Percentiles rank a stretch among this genome's conserved stretches.
Conservation (phyloP, 192 early-diverging fungal species). For the Podila minutissima region DNA sequence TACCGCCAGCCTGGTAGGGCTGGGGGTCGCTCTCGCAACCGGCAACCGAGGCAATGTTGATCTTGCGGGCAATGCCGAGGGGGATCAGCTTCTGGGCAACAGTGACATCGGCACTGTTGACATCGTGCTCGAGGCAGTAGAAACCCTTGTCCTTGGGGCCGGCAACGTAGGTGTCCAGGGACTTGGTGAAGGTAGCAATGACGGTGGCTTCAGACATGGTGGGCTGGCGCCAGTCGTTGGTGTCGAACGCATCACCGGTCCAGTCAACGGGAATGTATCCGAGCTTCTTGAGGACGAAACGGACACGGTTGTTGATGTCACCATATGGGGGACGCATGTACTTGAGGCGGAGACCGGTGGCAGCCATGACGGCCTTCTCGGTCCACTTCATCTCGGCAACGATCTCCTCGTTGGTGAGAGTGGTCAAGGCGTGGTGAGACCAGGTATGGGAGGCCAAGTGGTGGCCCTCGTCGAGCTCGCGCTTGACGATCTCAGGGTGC, state of each 20-base stretch:
- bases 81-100: constrained; percentile 56
- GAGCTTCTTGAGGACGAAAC: constrained; percentile 70
- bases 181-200: constrained; percentile 21
- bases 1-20: constrained; percentile 54
- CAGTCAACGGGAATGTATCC: constrained; percentile 56
- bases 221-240: constrained; percentile 57
- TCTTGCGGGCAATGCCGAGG: constrained; percentile 26
- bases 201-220: constrained; percentile 43
- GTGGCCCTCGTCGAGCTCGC: constrained; percentile 58
- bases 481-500: constrained; percentile 54
- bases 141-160: constrained; percentile 50
- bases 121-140: constrained; percentile 62
- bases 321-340: constrained; percentile 74
- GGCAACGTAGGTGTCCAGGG: constrained; percentile 34
- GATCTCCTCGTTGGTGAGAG: constrained; percentile 55
- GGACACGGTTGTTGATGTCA: constrained; percentile 81
- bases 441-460: constrained; percentile 73
- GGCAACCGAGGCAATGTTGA: constrained; percentile 49
- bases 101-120: constrained; percentile 45
- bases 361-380: constrained; percentile 62
- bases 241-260: constrained; percentile 51
- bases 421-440: constrained; percentile 67
- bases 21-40: constrained; percentile 36
- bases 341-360: constrained; percentile 63
- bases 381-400: constrained; percentile 78